A percentile compares a stretch with the other conserved stretches of the same genome.
These are phyloP conservation scores for Debaryomyces udenii DNA, from an alignment of 1,139 yeast genomes.

Conservation along the genomic window DNA sequence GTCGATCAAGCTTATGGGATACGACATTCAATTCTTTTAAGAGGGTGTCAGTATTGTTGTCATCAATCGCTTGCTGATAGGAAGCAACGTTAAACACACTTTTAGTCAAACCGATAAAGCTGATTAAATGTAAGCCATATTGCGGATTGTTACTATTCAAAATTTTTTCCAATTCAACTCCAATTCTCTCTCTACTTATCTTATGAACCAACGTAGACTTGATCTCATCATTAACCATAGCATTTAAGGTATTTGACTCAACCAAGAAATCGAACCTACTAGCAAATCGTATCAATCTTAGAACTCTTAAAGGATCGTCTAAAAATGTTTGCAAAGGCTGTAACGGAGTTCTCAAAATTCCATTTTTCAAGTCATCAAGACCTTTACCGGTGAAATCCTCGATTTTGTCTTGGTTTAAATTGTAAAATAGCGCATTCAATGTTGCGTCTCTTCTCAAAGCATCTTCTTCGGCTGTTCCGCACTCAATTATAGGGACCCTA, in stretches of 20 bases:
- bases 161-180: slow-evolving; percentile 80
- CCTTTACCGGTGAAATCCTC: slow-evolving; percentile 89
- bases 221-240: slow-evolving; percentile 67
- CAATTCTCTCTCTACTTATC: slow-evolving; percentile 89
- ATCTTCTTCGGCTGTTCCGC: slow-evolving; percentile 91
- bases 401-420: slow-evolving; percentile 62
- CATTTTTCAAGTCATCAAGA: slow-evolving; percentile 64
- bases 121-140: slow-evolving; percentile 64
- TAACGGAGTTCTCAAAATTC: slow-evolving; percentile 84
- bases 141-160: slow-evolving; percentile 64
- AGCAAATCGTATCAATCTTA: slow-evolving; percentile 84
- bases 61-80: slow-evolving; percentile 23
- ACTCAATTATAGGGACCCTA: slow-evolving; percentile 73
- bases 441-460: slow-evolving; percentile 95
- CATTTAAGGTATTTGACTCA: slow-evolving; percentile 58
- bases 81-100: slow-evolving; percentile 58
- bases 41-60: slow-evolving; percentile 19
- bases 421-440: slow-evolving; percentile 85
- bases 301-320: slow-evolving; percentile 91
- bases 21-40: slow-evolving; percentile 8
- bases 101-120: slow-evolving; percentile 54
- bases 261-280: slow-evolving; percentile 72
- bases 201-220: slow-evolving; percentile 64
- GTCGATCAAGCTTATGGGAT: slow-evolving; percentile 14
- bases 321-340: slow-evolving; percentile 81